Evolutionary conservation across 2,329 filamentous ascomycete genomes (phyloP), one percentile per base, ranked within the genome.

Genomic region (Plenodomus lindquistii): DNA sequence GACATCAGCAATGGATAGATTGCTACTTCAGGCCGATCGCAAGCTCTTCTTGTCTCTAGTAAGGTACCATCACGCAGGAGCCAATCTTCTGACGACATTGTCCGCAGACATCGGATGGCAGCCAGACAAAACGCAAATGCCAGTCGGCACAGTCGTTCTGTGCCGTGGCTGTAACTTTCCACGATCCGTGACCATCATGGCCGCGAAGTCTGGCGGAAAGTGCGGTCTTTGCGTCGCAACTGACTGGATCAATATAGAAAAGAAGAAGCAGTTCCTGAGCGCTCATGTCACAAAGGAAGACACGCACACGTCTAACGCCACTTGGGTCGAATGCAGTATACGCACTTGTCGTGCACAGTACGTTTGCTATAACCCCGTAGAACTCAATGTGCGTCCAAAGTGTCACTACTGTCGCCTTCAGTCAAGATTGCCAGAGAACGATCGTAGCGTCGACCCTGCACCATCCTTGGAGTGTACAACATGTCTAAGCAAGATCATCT

Each of bases 151-250:
- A 0, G 46, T 76, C 0, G 69, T 70, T 2, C 52, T 67, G 2
- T 81, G 79, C 60, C 69, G 61, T 24, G 48, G 38, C 13, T 81
- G 78, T 61, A 55, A 72, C 16, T 73, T 73, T 44, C 76, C 79
- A 8, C 73, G 79, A 4, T 81, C 79, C 0, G 77, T 81, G 16
- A 79, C 78, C 6, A 65, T 80, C 10, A 81, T 81, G 79, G 69
- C 66, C 0, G 18, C 50, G 0, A 54, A 66, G 8, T 49, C 52
- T 2, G 55, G 51, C 16, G 65, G 68, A 1, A 40, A 71, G 11
- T 81, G 78, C 44, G 78, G 78, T 2, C 44, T 76, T 7, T 81
- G 78, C 43, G 50, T 53, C 6, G 38, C 39, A 16, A 20, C 39
- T 2, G 50, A 41, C 24, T 72, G 63, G 22, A 40, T 16, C 0